Conservation (phyloP, 2,329 filamentous ascomycete species). For the Thielaviopsis punctulata region DNA sequence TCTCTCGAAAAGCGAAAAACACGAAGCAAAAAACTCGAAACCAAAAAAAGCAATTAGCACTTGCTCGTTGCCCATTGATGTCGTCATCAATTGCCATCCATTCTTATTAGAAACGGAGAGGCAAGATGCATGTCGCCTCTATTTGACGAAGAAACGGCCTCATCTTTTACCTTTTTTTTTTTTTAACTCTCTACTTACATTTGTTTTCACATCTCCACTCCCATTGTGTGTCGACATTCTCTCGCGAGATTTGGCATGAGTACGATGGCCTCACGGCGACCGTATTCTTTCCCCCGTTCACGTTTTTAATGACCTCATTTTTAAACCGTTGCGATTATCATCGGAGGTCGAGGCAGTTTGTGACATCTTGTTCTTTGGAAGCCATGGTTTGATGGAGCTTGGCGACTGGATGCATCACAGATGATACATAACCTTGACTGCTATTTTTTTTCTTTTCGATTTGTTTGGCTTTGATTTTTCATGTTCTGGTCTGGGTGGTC, state of each 20-base stretch:
- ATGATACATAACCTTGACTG: background rate
- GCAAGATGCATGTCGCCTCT: background rate
- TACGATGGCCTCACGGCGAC: background rate
- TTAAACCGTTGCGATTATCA: background rate
- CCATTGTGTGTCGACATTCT: background rate
- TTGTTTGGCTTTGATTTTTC: background rate
- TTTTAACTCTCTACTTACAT: background rate
- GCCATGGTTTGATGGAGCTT: too few species aligned
- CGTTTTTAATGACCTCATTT: slow-evolving; percentile 3
- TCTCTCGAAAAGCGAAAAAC: slow-evolving; percentile 5
- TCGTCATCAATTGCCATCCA: background rate
- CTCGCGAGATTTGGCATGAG: background rate
- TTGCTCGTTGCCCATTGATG: background rate
- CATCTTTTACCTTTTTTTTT: background rate
- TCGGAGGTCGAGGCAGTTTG: background rate
- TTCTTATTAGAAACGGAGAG: background rate
- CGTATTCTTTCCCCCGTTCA: slow-evolving; percentile 2
- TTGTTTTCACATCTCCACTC: slow-evolving; percentile 1
- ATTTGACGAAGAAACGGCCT: background rate
- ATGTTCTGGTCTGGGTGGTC: background rate
- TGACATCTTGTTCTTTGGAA: background rate
- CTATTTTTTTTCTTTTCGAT: slow-evolving; percentile 1
- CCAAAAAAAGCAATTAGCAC: slow-evolving; percentile 3
- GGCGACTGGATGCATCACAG: background rate
- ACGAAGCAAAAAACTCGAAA: slow-evolving; percentile 1